phyloP scores from a whole-genome alignment of 495 filamentous ascomycete genomes.

The Pseudevernia furfuracea region DNA sequence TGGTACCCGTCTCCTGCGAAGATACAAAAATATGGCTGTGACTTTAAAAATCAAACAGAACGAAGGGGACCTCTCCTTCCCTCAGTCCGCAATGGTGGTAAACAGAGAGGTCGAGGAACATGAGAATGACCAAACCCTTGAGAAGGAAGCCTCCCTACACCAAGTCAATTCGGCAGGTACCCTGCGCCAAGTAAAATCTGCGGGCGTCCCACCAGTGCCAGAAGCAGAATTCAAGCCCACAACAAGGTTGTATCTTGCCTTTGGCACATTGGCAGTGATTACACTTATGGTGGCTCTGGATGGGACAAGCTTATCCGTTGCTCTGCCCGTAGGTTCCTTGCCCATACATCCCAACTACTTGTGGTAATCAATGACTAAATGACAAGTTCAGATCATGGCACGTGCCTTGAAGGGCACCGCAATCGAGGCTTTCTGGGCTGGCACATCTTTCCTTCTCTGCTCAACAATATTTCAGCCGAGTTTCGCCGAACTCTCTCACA shows the following conservation, averaged over 20 bases:
- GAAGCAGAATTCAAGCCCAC: constrained; percentile 24
- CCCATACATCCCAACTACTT: background rate
- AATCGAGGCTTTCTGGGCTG: constrained; percentile 53
- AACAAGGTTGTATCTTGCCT: constrained; percentile 28
- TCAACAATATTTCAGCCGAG: constrained; percentile 47
- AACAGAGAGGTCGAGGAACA: background rate
- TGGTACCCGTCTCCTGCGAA: background rate
- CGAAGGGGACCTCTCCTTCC: background rate
- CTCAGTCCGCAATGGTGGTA: background rate
- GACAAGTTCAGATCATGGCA: constrained; percentile 32
- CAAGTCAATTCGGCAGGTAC: constrained; percentile 4
- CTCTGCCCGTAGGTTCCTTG: constrained; percentile 49
- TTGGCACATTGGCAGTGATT: constrained; percentile 51
- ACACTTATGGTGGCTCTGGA: constrained; percentile 64
- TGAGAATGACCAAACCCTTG: background rate
- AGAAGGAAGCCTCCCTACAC: constrained; percentile 1
- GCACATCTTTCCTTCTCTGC: constrained; percentile 47
- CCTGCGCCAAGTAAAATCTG: constrained; percentile 12
- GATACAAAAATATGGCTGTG: background rate
- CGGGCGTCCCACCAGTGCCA: constrained; percentile 16
- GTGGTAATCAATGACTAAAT: constrained; percentile 3
- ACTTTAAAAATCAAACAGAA: background rate
- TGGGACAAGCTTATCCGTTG: constrained; percentile 66
- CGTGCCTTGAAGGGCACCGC: constrained; percentile 43
- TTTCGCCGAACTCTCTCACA: constrained; percentile 35